phyloP scores from a whole-genome alignment of 148 eudicot species.

The Fagopyrum tataricum region DNA sequence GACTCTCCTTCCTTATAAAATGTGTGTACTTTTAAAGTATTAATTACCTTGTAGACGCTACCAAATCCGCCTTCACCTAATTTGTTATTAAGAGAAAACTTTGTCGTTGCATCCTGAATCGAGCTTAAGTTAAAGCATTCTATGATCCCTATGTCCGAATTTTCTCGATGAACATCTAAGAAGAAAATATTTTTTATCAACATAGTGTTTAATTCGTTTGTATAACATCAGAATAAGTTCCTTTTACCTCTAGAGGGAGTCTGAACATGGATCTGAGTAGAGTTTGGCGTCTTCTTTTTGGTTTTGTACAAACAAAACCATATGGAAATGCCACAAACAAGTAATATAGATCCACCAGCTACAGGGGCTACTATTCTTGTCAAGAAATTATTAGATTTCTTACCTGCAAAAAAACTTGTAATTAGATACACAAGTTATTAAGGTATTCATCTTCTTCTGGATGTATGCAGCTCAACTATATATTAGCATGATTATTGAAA shows the following conservation, averaged over 20 bases:
- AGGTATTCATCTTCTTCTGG: no score
- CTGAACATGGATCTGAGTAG: not conserved
- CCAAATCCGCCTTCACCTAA: slow-evolving; percentile 5
- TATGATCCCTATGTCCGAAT: not conserved
- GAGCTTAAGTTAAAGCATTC: not conserved
- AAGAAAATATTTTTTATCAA: not conserved
- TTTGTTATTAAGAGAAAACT: not conserved
- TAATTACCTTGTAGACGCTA: not conserved
- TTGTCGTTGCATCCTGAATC: not conserved
- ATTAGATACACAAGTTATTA: not conserved
- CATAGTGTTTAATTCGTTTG: not conserved
- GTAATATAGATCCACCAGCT: not conserved
- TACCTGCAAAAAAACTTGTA: not conserved
- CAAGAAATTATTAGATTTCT: not conserved
- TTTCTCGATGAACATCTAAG: not conserved
- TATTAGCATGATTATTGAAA: no score
- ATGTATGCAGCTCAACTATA: no score
- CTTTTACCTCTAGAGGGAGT: not conserved
- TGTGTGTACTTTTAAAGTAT: no score
- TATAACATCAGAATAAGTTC: no score
- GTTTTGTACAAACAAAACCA: not conserved
- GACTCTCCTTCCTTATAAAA: no score
- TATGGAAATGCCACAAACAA: not conserved
- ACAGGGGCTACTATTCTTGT: slow-evolving; percentile 3
- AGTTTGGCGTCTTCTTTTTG: not conserved